phyloP scores from a whole-genome alignment of 805 yeast genomes.

The Schwanniomyces vanrijiae region DNA sequence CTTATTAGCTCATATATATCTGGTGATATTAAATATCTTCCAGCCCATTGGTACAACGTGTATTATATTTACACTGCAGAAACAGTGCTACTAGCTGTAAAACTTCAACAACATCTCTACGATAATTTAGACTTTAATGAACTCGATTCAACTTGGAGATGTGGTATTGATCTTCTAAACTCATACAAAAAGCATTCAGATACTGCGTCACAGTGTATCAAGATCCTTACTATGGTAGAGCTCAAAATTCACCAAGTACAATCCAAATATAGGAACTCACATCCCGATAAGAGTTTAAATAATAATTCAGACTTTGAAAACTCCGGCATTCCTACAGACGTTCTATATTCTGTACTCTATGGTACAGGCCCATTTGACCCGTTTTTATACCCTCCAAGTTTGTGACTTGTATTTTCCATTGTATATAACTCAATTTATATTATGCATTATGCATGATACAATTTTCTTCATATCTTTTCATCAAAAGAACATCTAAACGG shows the following conservation, averaged over 20 bases:
- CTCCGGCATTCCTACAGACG: slow-evolving; percentile 6
- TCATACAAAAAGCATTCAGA: slow-evolving; percentile 10
- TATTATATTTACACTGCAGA: slow-evolving; percentile 20
- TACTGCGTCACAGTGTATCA: slow-evolving; percentile 11
- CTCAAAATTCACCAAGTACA: slow-evolving; percentile 5
- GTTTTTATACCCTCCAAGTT: not conserved
- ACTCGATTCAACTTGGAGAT: slow-evolving; percentile 7
- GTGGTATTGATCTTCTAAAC: slow-evolving; percentile 6
- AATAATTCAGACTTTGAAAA: not conserved
- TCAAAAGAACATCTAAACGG: not conserved
- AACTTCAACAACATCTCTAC: slow-evolving; percentile 15
- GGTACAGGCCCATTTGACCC: slow-evolving; percentile 13
- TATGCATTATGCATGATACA: not conserved
- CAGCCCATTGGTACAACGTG: slow-evolving; percentile 20
- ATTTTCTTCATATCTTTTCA: not conserved
- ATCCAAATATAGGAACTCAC: not conserved
- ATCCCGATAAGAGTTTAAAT: not conserved
- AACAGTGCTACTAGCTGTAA: slow-evolving; percentile 19
- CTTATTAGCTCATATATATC: slow-evolving; percentile 8
- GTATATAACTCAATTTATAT: not conserved
- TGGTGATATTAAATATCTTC: slow-evolving; percentile 10
- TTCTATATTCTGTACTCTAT: slow-evolving; percentile 11
- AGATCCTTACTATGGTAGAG: slow-evolving; percentile 11
- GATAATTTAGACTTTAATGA: slow-evolving; percentile 6
- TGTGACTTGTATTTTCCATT: not conserved